These are phyloP conservation scores for Blastomyces parvus DNA, from an alignment of 2,329 filamentous ascomycete genomes.

Conservation along the genomic window DNA sequence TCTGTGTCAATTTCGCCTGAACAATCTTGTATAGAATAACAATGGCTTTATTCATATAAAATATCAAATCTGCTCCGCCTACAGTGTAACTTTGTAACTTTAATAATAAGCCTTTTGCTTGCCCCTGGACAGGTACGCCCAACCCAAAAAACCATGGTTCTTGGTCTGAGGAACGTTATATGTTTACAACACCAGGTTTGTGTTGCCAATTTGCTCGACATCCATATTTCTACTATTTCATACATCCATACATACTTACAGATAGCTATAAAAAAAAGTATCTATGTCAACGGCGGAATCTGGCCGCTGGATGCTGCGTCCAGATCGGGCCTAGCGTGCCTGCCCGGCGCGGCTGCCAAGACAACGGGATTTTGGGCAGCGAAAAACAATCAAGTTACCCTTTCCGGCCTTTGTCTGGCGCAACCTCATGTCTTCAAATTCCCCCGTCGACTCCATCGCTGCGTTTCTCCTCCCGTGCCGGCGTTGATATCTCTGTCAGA, in stretches of 20 bases:
- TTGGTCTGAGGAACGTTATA: background rate
- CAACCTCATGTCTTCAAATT: slow-evolving; percentile 1
- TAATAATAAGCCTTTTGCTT: background rate
- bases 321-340: background rate
- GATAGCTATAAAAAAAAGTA: too few species aligned
- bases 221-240: background rate
- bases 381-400: slow-evolving; percentile 9
- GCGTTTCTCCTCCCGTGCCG: background rate
- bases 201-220: background rate
- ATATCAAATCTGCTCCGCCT: background rate
- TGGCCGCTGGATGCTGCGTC: background rate
- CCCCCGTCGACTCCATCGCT: background rate
- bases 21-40: background rate
- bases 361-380: slow-evolving; percentile 1
- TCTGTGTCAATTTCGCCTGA: background rate
- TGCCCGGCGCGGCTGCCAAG: background rate
- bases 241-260: background rate
- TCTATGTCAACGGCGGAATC: background rate
- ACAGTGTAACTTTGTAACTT: background rate
- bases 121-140: background rate
- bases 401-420: slow-evolving; percentile 3
- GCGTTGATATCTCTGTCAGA: background rate
- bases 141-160: background rate
- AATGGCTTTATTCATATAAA: background rate
- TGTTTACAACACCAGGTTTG: background rate